Percentiles rank a stretch among this genome's conserved stretches.
Conservation (phyloP, 2,329 filamentous ascomycete species). For the Akanthomyces dipterigenus region DNA sequence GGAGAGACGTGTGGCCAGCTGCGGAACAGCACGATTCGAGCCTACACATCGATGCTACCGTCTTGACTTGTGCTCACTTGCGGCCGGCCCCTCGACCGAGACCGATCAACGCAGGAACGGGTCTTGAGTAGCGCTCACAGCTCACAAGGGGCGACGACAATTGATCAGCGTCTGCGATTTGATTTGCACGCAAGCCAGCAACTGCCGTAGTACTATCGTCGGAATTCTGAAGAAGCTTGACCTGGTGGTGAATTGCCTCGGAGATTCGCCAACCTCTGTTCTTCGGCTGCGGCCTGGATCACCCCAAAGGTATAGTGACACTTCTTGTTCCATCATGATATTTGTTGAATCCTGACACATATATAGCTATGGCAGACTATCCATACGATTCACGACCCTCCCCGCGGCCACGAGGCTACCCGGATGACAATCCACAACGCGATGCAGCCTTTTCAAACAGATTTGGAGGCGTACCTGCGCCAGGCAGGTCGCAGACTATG, state of each 20-base stretch:
- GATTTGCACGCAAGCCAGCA: neutral
- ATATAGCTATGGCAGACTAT: constrained; percentile 49
- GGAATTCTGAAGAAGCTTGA: neutral
- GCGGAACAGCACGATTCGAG: neutral
- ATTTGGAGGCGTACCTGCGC: constrained; percentile 79
- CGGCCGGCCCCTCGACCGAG: neutral
- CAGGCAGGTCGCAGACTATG: constrained; percentile 93
- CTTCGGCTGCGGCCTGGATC: neutral
- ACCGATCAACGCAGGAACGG: neutral
- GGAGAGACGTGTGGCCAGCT: neutral
- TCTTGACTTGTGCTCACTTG: neutral
- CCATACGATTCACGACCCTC: constrained; percentile 44
- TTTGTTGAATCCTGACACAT: neutral
- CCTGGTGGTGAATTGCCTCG: neutral
- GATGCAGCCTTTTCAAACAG: constrained; percentile 96
- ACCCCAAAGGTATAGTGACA: neutral
- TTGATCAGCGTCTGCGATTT: neutral
- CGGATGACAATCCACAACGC: constrained; percentile 59
- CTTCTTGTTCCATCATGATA: neutral
- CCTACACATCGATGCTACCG: neutral
- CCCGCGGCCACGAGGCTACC: constrained; percentile 43
- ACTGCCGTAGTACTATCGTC: no score
- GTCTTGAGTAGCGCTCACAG: neutral
- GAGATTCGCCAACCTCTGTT: neutral
- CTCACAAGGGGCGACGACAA: neutral